Evolutionary conservation across 768 basidiomycete genomes (phyloP).

Genomic region (Mycena floridula): DNA sequence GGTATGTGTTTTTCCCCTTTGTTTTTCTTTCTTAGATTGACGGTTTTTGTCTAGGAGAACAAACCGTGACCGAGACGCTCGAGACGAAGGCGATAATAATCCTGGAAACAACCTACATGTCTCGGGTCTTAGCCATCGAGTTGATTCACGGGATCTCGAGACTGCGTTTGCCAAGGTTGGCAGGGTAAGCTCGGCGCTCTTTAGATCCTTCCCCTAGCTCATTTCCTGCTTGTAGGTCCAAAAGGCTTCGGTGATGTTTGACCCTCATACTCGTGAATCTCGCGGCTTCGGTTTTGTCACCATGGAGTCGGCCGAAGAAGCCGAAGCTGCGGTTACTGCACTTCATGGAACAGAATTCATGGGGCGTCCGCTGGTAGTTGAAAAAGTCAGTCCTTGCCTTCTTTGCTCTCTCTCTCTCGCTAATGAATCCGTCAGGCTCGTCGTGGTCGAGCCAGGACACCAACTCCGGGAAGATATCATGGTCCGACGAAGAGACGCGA

Average conservation of each 20-base stretch:
- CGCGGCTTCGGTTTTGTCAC: constrained; percentile 76
- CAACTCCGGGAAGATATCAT: constrained; percentile 93
- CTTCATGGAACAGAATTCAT: constrained; percentile 79
- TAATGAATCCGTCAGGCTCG: constrained; percentile 53
- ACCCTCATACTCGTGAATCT: constrained; percentile 63
- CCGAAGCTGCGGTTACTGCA: constrained; percentile 83
- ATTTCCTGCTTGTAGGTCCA: no score
- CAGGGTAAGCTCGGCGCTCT: no score
- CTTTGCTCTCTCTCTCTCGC: no score
- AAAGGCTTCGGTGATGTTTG: constrained; percentile 68
- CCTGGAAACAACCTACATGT: constrained; percentile 26
- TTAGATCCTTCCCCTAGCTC: no score
- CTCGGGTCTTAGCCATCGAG: constrained; percentile 20
- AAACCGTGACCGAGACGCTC: no score
- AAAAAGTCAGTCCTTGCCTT: constrained; percentile 65
- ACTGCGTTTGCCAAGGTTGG: constrained; percentile 61
- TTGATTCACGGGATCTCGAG: constrained; percentile 59
- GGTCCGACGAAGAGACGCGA: constrained; percentile 84
- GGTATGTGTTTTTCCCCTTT: no score
- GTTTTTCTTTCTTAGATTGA: no score
- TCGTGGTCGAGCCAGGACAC: constrained; percentile 82
- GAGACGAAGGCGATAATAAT: no score
- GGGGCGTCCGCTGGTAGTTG: constrained; percentile 86
- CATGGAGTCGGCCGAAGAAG: constrained; percentile 80
- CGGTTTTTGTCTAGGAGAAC: no score